phyloP scores from a whole-genome alignment of 2,329 filamentous ascomycete species.

The Huntiella decipiens region DNA sequence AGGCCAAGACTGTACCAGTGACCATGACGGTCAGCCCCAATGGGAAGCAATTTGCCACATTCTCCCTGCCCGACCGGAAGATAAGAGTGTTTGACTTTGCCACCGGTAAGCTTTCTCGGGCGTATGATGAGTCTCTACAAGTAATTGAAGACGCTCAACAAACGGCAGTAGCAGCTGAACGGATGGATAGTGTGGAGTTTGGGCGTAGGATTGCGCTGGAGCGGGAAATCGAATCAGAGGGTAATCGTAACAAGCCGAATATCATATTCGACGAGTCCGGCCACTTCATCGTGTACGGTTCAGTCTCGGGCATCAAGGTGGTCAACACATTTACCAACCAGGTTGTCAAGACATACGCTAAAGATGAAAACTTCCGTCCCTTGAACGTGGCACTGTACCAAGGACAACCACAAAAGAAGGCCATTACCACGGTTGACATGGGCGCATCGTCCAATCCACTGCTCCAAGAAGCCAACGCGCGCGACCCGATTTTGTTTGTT shows the following conservation, averaged over 20 bases:
- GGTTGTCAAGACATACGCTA: constrained; percentile 75
- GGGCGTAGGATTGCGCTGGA: constrained; percentile 73
- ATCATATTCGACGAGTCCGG: constrained; percentile 92
- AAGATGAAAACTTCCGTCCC: constrained; percentile 71
- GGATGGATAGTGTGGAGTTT: constrained; percentile 81
- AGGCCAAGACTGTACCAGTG: constrained; percentile 67
- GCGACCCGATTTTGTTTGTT: constrained; percentile 72
- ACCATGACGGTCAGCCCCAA: constrained; percentile 73
- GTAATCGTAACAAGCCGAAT: constrained; percentile 53
- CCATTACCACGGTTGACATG: constrained; percentile 87
- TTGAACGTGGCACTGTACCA: constrained; percentile 79
- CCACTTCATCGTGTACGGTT: constrained; percentile 87
- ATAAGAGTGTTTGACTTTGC: constrained; percentile 86
- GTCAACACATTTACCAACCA: constrained; percentile 91
- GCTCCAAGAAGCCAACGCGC: constrained; percentile 72
- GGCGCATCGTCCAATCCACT: constrained; percentile 87
- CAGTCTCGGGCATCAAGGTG: constrained; percentile 80
- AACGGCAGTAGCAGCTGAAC: constrained; percentile 63
- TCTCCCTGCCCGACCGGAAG: constrained; percentile 86
- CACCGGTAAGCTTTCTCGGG: constrained; percentile 70
- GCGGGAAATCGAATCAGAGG: constrained; percentile 58
- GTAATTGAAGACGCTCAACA: constrained; percentile 91
- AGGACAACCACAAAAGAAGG: constrained; percentile 86
- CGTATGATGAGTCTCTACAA: constrained; percentile 83
- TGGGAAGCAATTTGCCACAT: constrained; percentile 67